phyloP scores from a whole-genome alignment of 2,329 filamentous ascomycete species.

The Chrysoporthe puriensis region DNA sequence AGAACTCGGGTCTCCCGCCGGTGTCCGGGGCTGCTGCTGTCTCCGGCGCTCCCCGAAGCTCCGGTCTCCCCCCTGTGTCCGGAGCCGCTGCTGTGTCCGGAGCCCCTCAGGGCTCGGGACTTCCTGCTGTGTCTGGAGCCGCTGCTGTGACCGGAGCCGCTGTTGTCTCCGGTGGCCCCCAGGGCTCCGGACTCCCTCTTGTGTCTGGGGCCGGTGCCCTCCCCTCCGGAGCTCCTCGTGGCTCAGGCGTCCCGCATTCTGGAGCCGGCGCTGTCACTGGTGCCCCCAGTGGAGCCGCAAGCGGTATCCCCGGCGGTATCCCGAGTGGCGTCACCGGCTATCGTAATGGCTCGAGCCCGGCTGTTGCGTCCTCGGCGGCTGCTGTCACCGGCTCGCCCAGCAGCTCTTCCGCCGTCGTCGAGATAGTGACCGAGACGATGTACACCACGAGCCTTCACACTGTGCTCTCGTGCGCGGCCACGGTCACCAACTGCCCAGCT shows the following conservation, averaged over 20 bases:
- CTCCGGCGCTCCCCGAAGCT: conserved; percentile 8
- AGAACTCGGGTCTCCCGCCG: neutral
- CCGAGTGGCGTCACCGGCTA: neutral
- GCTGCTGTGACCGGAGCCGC: neutral
- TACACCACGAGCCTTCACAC: conserved; percentile 30
- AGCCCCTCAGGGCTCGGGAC: conserved; percentile 10
- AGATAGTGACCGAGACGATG: conserved; percentile 29
- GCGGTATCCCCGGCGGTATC: neutral
- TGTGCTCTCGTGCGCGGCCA: conserved; percentile 33
- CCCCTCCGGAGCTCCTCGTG: conserved; percentile 10
- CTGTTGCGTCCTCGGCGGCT: neutral
- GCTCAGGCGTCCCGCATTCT: neutral
- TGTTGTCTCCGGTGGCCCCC: neutral
- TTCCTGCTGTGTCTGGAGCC: neutral
- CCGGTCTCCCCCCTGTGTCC: conserved; percentile 8
- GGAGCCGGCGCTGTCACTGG: conserved; percentile 6
- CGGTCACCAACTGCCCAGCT: conserved; percentile 35
- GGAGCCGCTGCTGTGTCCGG: conserved; percentile 1
- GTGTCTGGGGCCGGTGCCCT: neutral
- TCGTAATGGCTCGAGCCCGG: neutral
- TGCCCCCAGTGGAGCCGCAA: neutral
- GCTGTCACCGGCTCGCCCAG: neutral
- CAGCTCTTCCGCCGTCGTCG: conserved; percentile 4
- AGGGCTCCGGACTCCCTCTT: conserved; percentile 11
- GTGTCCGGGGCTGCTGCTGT: conserved; percentile 2